Evolutionary conservation across 2,329 filamentous ascomycete genomes (phyloP), one percentile per base, ranked within the genome.

Genomic region (Stemphylium lycopersici): DNA sequence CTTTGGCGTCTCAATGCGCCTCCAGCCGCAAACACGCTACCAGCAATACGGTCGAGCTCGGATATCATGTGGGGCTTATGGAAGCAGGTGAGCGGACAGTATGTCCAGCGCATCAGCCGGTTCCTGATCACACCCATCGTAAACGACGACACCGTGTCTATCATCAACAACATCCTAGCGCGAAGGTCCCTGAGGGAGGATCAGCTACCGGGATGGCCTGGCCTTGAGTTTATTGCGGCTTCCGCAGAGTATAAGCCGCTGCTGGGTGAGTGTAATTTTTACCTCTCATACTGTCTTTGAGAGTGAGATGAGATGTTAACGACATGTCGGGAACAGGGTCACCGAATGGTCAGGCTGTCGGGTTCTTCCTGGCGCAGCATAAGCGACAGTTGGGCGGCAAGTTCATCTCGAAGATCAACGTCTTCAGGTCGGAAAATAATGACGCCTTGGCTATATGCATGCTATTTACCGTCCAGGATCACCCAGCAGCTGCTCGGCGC

Each of bases 61-160:
- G 65, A 68, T 22, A 44, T 65, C 15, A 51, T 62, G 7, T 68
- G 63, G 63, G 57, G 53, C 3, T 56, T 58, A 34, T 68, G 63
- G 59, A 50, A 52, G 7, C 47, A 40, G 15, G 18, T 8, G 11
- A 48, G 24, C 29, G 15, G 34, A 2, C 31, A 24, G 11, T 41
- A 26, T 12, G 7, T 32, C 8, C 7, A 32, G 22, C 39, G n/a
- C 1, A 46, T 48, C 45, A 48, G 33, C 22, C n/a, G 29, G 1
- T 32, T 48, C 6, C 36, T 48, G 26, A 48, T 36, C 37, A 48
- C 45, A 20, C 45, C 45, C 1, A 2, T 48, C 2, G 37, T 22
- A 12, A 48, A 48, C 13, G 26, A 48, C 24, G 26, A 48, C n/a
- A 40, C 45, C 8, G 16, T 39, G 16, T 36, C 24, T 3, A 41